Percentiles rank a stretch among this genome's conserved stretches.
Conservation (phyloP, 306 rosid species). For the Psophocarpus tetragonolobus region DNA sequence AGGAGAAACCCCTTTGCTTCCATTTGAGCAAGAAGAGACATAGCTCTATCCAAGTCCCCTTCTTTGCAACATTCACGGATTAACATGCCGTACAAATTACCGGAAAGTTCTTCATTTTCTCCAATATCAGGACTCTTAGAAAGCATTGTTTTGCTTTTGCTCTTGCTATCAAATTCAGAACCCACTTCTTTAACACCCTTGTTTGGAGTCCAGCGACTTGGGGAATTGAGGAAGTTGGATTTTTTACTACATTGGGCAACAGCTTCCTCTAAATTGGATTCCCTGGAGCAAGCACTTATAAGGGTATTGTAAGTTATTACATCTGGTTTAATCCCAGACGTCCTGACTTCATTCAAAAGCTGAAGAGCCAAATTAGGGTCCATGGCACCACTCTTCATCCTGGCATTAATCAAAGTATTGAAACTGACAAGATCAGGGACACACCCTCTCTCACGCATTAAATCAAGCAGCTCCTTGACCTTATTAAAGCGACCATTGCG, state of each 20-base stretch:
- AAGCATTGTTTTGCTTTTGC: constrained; percentile 25
- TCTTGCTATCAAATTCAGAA: constrained; percentile 24
- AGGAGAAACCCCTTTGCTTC: constrained; percentile 59
- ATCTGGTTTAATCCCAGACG: constrained; percentile 77
- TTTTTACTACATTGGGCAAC: constrained; percentile 12
- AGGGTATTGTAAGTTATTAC: constrained; percentile 89
- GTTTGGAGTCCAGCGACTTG: constrained; percentile 17
- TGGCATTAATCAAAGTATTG: constrained; percentile 85
- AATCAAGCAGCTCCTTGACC: constrained; percentile 64
- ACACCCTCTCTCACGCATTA: constrained; percentile 74
- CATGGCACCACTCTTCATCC: constrained; percentile 70
- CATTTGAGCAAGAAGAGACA: constrained; percentile 60
- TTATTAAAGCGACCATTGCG: constrained; percentile 65
- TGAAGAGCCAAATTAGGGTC: constrained; percentile 63
- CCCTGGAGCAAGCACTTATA: constrained; percentile 87
- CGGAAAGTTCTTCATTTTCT: constrained; percentile 50
- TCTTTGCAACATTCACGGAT: constrained; percentile 53
- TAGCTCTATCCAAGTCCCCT: constrained; percentile 58
- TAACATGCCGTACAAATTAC: constrained; percentile 41
- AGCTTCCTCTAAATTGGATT: constrained; percentile 84
- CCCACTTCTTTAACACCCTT: constrained; percentile 28
- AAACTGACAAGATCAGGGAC: constrained; percentile 91
- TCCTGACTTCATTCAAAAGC: constrained; percentile 75
- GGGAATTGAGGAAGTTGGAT: constrained; percentile 10
- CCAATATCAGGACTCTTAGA: neutral